Evolutionary conservation across 1,139 yeast species (phyloP), one percentile per base, ranked within the genome.

Genomic region (Blastobotrys raffinosifermentans): DNA sequence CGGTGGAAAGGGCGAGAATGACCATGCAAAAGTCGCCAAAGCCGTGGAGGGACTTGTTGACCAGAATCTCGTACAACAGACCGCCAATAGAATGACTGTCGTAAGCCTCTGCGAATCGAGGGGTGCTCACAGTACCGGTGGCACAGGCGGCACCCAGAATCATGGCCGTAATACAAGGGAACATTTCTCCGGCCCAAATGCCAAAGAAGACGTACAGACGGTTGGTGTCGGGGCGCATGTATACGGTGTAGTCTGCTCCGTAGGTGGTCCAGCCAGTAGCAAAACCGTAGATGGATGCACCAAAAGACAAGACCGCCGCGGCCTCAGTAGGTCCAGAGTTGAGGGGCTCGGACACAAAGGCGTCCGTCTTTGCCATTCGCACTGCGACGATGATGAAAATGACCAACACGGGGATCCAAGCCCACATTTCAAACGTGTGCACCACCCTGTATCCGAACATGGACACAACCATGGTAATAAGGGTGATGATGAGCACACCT

Each of bases 251-350:
- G 65, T 87, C 96, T 29, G 94, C 77, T 32, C 96, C 93, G 55
- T 81, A 85, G 17, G 96, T 81, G 41, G 94, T 77, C 96, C 96
- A 87, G 46, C 96, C 96, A 40, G 95, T 76, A 35, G 96, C 94
- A 55, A 82, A 89, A 47, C 96, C 96, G 54, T 73, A 89, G 47
- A 84, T 64, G 34, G 94, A 67, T 57, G 87, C 80, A 58, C 96
- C 96, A 53, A 83, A 86, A 26, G 93, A 78, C 41, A 89, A 69
- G 21, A 86, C 91, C 52, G 63, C 57, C 50, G 89, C 96, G 31
- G 94, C 94, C 43, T 69, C 74, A n/a, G 56, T 48, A 4, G 56
- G 53, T 9, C 75, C 74, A 5, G 63, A 46, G 4, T 54, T 62
- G 66, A 67, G 54, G n/a, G 57, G 49, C 25, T 72, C 73, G 35